phyloP scores from a whole-genome alignment of 2,329 filamentous ascomycete genomes.

The Dothideomycetes sp. region DNA sequence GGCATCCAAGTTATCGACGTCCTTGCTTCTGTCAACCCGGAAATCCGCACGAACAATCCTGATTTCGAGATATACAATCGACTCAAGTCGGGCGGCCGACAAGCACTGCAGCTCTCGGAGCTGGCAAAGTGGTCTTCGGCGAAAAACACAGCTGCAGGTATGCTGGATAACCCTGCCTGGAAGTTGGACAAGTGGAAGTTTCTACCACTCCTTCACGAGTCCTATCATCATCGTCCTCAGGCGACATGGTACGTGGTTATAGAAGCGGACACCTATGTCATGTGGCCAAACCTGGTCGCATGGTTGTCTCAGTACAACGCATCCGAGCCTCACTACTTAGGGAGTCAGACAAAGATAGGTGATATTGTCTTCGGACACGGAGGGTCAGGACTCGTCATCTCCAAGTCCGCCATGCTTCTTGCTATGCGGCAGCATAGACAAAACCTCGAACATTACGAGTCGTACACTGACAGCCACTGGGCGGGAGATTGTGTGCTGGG shows the following conservation, averaged over 20 bases:
- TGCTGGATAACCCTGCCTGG: slow-evolving; percentile 25
- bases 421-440: slow-evolving; percentile 29
- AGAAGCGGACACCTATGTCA: slow-evolving; percentile 48
- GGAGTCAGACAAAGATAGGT: slow-evolving; percentile 29
- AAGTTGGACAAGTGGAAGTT: slow-evolving; percentile 44
- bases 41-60: slow-evolving; percentile 15
- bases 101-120: slow-evolving; percentile 16
- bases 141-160: slow-evolving; percentile 15
- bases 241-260: slow-evolving; percentile 52
- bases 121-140: slow-evolving; percentile 13
- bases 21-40: slow-evolving; percentile 16
- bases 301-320: slow-evolving; percentile 32
- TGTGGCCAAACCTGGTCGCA: slow-evolving; percentile 39
- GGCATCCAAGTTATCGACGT: slow-evolving; percentile 26
- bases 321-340: slow-evolving; percentile 32
- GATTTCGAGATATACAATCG: slow-evolving; percentile 23
- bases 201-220: slow-evolving; percentile 38
- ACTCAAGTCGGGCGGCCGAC: slow-evolving; percentile 17
- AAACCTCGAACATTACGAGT: slow-evolving; percentile 26
- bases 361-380: slow-evolving; percentile 33
- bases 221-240: slow-evolving; percentile 28
- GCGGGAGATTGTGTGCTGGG: slow-evolving; percentile 24
- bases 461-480: slow-evolving; percentile 20
- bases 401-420: slow-evolving; percentile 29
- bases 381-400: slow-evolving; percentile 36